phyloP scores from a whole-genome alignment of 2,329 filamentous ascomycete genomes.

The Didymellaceae sp. region DNA sequence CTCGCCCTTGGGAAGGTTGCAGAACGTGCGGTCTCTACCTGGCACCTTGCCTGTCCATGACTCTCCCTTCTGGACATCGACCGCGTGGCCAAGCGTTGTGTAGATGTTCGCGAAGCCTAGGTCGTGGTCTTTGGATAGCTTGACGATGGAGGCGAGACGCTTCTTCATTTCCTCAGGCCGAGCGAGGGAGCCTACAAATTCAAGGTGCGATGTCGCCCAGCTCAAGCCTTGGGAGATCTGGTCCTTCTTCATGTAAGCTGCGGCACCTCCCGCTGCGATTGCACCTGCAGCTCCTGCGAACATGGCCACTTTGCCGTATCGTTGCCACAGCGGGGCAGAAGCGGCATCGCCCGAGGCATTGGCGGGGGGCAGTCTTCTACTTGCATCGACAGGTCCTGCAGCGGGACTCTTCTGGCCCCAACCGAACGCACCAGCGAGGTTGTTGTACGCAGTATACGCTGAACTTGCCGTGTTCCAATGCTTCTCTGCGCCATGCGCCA shows the following conservation, averaged over 20 bases:
- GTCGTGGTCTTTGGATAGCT: constrained; percentile 67
- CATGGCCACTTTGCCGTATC: constrained; percentile 85
- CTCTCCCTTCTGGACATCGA: constrained; percentile 52
- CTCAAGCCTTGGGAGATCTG: constrained; percentile 76
- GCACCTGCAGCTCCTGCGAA: constrained; percentile 82
- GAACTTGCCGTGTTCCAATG: constrained; percentile 78
- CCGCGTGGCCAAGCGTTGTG: constrained; percentile 77
- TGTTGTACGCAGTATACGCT: constrained; percentile 71
- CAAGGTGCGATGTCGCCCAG: constrained; percentile 89
- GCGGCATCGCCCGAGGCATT: constrained; percentile 54
- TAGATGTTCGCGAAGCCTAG: constrained; percentile 88
- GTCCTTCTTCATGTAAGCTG: constrained; percentile 85
- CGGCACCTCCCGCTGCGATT: constrained; percentile 80
- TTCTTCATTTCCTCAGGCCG: constrained; percentile 81
- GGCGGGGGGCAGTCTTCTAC: constrained; percentile 48
- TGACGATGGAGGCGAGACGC: constrained; percentile 72
- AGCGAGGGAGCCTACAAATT: constrained; percentile 89
- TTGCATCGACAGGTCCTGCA: constrained; percentile 38
- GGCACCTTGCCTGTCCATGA: constrained; percentile 63
- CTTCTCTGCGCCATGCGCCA: constrained; percentile 85
- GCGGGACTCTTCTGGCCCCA: constrained; percentile 55
- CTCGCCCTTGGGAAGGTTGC: constrained; percentile 62
- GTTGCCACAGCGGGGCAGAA: constrained; percentile 66
- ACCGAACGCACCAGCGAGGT: constrained; percentile 68
- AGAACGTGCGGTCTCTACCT: constrained; percentile 82